Evolutionary conservation across 148 eudicot genomes (phyloP), one percentile per base, ranked within the genome.

Genomic region (Rheum nobile): DNA sequence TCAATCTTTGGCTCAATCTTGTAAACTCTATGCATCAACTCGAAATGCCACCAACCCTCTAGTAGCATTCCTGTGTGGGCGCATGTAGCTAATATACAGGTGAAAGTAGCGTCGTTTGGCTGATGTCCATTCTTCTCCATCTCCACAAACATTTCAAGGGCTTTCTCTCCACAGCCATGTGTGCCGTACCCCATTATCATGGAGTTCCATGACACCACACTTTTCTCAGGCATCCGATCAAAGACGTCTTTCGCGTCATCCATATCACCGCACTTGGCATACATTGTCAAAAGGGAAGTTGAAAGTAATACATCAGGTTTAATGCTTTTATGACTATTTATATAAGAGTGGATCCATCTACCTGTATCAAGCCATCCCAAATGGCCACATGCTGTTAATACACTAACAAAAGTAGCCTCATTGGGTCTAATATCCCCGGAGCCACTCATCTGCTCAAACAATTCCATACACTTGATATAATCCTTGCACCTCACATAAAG

Each of bases 41-140:
- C 82, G 63, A 88, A 86, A 77, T 83, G 83, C 88, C 88, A 86
- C 89, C 89, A 84, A 47, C 89, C 92, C 75, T 88, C 92, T 70
- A 86, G 82, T 71, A 88, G 82, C 81, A 80, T 71, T 39, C 89
- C 83, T 34, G 86, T 61, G 71, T 81, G 92, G 21, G 82, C 77
- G 39, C 92, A 88, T 1, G 83, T 82, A 24, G 88, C 83, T 76
- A 88, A 80, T 71, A 83, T 72, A 77, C 88, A 86, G 4, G 76
- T 46, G 43, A 86, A 84, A 17, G 89, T 83, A 41, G 86, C 80
- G 26, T 84, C 86, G 47, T 88, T 86, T 26, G 89, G 89, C 73
- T 17, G 38, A n/a, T 78, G 76, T 28, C 83, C 85, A 43, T 74
- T 78, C 37, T 70, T 75, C 13, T 73, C 88, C 89, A 88, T 81